These are phyloP conservation scores for Scheffersomyces coipomensis DNA, from an alignment of 805 yeast species.

Conservation along the genomic window DNA sequence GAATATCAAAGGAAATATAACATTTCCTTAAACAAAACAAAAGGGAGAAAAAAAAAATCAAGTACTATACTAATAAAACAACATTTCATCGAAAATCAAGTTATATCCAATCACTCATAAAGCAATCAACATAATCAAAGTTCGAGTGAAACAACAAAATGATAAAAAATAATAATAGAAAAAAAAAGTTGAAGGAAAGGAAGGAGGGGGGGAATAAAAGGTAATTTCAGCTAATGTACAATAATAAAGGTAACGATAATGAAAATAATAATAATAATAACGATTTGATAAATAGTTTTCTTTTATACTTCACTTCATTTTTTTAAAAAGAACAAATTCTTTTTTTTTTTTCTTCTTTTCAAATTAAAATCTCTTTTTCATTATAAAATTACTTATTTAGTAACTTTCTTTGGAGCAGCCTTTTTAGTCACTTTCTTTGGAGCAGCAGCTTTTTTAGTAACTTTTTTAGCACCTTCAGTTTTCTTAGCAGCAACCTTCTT, in stretches of 20 bases:
- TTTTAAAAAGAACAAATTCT: too few relatives aligned
- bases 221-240: slow-evolving; percentile 1
- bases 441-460: slow-evolving; percentile 15
- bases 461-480: slow-evolving; percentile 19
- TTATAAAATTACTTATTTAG: slow-evolving; percentile 4
- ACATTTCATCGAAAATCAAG: too few relatives aligned
- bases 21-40: background rate
- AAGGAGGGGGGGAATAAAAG: background rate
- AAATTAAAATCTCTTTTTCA: too few relatives aligned
- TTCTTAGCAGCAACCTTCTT: slow-evolving; percentile 15
- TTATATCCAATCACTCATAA: too few relatives aligned
- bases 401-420: slow-evolving; percentile 12
- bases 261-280: too few relatives aligned
- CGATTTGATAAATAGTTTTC: too few relatives aligned
- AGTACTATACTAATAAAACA: background rate
- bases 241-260: too few relatives aligned
- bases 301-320: too few relatives aligned
- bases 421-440: slow-evolving; percentile 3
- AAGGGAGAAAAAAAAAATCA: background rate
- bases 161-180: too few relatives aligned
- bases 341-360: too few relatives aligned
- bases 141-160: background rate
- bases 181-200: too few relatives aligned
- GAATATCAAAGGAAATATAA: too few relatives aligned
- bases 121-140: background rate